Conservation (phyloP, 305 asterid genomes). For the Euphrasia arctica region DNA sequence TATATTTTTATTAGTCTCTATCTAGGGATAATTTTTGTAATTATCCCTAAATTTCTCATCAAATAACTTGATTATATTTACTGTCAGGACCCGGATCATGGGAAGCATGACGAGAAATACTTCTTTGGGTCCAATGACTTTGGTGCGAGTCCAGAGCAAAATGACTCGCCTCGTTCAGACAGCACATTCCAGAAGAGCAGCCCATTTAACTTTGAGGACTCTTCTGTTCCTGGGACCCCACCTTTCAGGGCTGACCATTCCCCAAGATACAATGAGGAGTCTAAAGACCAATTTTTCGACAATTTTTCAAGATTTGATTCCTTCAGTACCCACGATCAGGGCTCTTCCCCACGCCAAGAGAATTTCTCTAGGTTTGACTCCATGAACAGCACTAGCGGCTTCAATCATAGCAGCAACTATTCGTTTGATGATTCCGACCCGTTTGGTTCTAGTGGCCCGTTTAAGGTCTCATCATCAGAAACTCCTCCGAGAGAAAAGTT, state of each 20-base stretch:
- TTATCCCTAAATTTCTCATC: not conserved
- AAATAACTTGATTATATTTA: not conserved
- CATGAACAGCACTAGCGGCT: constrained; percentile 61
- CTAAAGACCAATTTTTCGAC: constrained; percentile 59
- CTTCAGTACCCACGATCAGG: constrained; percentile 50
- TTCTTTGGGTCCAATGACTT: constrained; percentile 77
- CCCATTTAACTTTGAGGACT: constrained; percentile 70
- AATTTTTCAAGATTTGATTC: constrained; percentile 84
- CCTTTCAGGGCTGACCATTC: constrained; percentile 69
- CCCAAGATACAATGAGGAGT: constrained; percentile 51
- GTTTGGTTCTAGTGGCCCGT: constrained; percentile 86
- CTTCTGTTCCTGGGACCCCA: constrained; percentile 74
- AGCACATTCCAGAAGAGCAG: constrained; percentile 50
- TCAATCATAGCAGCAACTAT: constrained; percentile 55
- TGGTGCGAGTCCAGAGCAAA: constrained; percentile 60
- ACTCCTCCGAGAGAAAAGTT: constrained; percentile 43
- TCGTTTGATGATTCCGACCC: constrained; percentile 91
- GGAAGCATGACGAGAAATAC: constrained; percentile 58
- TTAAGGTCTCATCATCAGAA: constrained; percentile 75
- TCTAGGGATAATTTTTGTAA: not conserved
- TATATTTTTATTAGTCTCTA: not conserved
- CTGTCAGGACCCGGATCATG: constrained; percentile 65
- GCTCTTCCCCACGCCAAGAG: constrained; percentile 51
- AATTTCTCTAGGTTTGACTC: constrained; percentile 76
- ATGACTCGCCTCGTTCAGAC: constrained; percentile 56